Base-by-base conservation (phyloP, 352 stramenopile genomes). In the Globisporangium cederbergense region DNA sequence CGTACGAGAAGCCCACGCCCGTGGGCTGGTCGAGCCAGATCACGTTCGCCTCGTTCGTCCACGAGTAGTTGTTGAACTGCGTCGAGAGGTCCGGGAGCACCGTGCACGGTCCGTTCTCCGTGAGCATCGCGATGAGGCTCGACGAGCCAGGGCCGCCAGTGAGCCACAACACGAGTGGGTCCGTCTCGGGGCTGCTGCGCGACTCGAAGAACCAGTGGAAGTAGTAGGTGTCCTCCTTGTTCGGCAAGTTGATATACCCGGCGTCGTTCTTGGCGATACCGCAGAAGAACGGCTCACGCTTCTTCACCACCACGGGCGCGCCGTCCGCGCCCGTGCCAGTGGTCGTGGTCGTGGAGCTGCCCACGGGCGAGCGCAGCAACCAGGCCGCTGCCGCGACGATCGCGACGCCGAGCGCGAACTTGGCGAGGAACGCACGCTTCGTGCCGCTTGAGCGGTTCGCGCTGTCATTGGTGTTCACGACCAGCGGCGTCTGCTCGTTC, bases 1-100 rank as follows among this genome's bases (percentile, higher is more conserved):
- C 71, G 49, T 72, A 74, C n/a, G 78, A 88, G 57, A 87, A 90
- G 1, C 81, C 81, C 3, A 76, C 64, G 51, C 67, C 65, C 11
- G 63, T 64, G 18, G 78, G 77, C 50, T 89, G 80, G 56, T 89
- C 80, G 11, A 89, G 65, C 76, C 79, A 89, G 30, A 89, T 62
- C 9, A 88, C 70, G 42, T 86, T 88, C 28, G 81, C 79, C 43
- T 76, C 56, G 6, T 73, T 70, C 43, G 73, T 88, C 81, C 81
- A 90, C 51, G 75, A 77, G 58, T 84, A 68, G 38, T 70, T 69
- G 36, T 87, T 87, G 25, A 64, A 25, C 40, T 66, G 70, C 11
- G 76, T 82, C 10, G 56, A 70, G 20, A 77, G 51, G 46, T 83
- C 72, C 0, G 64, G 28, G 14, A 77, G 49, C 11, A 87, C 62